Evolutionary conservation across 2,329 filamentous ascomycete species (phyloP).

Genomic region (Purpureocillium takamizusanense): DNA sequence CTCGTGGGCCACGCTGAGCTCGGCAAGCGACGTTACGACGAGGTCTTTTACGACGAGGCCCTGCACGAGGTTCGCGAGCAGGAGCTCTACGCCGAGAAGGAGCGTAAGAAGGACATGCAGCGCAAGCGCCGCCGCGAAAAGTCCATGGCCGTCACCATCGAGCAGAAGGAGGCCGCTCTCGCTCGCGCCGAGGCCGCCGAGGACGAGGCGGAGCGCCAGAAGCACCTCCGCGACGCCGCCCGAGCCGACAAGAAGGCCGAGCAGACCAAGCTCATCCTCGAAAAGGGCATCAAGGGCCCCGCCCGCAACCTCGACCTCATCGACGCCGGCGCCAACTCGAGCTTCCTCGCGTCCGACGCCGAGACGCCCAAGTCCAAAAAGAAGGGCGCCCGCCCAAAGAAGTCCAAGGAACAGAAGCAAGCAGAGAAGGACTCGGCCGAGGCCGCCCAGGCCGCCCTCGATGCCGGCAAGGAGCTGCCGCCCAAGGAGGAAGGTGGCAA

Average conservation of each 20-base stretch:
- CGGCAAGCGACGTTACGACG: slow-evolving; percentile 68
- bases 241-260: slow-evolving; percentile 88
- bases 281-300: slow-evolving; percentile 76
- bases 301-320: slow-evolving; percentile 65
- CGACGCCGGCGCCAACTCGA: slow-evolving; percentile 73
- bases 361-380: slow-evolving; percentile 45
- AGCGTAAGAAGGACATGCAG: slow-evolving; percentile 99
- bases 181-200: slow-evolving; percentile 68
- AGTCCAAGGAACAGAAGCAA: slow-evolving; percentile 80
- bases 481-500: slow-evolving; percentile 49
- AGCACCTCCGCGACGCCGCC: slow-evolving; percentile 76
- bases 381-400: slow-evolving; percentile 67
- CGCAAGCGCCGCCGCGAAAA: slow-evolving; percentile 92
- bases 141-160: slow-evolving; percentile 86
- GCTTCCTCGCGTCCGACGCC: slow-evolving; percentile 62
- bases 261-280: slow-evolving; percentile 78
- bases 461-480: slow-evolving; percentile 64
- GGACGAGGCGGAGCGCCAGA: slow-evolving; percentile 74
- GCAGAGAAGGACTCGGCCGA: slow-evolving; percentile 77
- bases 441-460: slow-evolving; percentile 75
- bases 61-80: slow-evolving; percentile 81
- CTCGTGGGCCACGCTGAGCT: slow-evolving; percentile 60
- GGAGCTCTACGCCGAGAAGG: slow-evolving; percentile 89
- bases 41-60: slow-evolving; percentile 70
- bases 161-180: slow-evolving; percentile 78